A percentile compares a stretch with the other conserved stretches of the same genome.
Conservation (phyloP, 2,329 filamentous ascomycete species). For the Paraphaeosphaeria sporulosa region DNA sequence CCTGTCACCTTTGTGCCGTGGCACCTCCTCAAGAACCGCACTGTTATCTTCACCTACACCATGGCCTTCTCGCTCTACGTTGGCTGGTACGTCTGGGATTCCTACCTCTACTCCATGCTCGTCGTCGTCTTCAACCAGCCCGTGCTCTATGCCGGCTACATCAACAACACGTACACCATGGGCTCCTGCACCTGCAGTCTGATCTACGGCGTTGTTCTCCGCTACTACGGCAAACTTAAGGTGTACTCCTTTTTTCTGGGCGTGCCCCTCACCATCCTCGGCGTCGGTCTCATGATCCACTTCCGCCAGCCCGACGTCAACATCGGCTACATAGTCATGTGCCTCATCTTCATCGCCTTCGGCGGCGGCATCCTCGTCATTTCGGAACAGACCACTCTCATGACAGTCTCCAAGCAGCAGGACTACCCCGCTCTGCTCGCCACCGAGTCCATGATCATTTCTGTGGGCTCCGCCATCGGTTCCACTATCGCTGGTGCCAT, state of each 20-base stretch:
- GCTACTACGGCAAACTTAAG: constrained; percentile 42
- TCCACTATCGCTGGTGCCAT: constrained; percentile 68
- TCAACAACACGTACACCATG: constrained; percentile 52
- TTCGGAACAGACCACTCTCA: constrained; percentile 43
- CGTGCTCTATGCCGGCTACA: constrained; percentile 46
- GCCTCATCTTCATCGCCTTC: constrained; percentile 47
- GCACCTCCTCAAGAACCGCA: constrained; percentile 58
- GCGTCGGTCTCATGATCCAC: constrained; percentile 48
- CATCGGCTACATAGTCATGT: constrained; percentile 46
- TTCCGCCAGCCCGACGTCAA: constrained; percentile 46
- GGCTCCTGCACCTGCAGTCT: constrained; percentile 42
- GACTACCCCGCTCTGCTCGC: constrained; percentile 43
- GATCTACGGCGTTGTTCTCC: constrained; percentile 38
- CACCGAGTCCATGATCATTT: constrained; percentile 66
- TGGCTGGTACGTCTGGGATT: constrained; percentile 50
- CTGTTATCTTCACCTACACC: constrained; percentile 62
- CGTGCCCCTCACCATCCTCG: constrained; percentile 43
- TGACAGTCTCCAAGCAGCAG: constrained; percentile 43
- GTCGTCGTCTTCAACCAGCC: constrained; percentile 49
- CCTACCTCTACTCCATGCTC: constrained; percentile 53
- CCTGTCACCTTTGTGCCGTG: constrained; percentile 55
- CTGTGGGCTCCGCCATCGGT: constrained; percentile 58
- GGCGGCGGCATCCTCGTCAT: constrained; percentile 45
- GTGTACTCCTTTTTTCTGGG: constrained; percentile 38
- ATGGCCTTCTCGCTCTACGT: constrained; percentile 51